A percentile compares a stretch with the other conserved stretches of the same genome.
Evolutionary conservation across 345 rosid species (phyloP).

Genomic region (Bruguiera parviflora): DNA sequence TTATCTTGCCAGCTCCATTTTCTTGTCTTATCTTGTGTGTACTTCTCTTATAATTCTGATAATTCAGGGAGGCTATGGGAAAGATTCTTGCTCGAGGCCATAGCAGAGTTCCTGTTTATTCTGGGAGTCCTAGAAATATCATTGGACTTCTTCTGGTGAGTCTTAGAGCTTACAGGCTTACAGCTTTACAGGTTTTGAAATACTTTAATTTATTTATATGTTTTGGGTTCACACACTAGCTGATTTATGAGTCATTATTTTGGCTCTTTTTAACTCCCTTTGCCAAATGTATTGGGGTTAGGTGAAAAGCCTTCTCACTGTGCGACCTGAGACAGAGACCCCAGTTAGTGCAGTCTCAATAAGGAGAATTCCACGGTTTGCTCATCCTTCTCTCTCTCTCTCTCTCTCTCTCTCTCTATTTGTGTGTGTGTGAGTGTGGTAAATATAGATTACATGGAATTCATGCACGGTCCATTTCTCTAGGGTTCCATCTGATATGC

Average conservation of each 20-base stretch:
- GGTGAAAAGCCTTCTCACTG: slow-evolving; percentile 95
- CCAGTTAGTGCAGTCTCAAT: slow-evolving; percentile 84
- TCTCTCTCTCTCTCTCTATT: not conserved
- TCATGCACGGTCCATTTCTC: not conserved
- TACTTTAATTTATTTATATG: not conserved
- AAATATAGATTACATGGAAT: not conserved
- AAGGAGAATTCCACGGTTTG: slow-evolving; percentile 83
- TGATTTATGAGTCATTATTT: not conserved
- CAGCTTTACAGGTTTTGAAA: slow-evolving; percentile 7
- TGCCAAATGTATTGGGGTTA: slow-evolving; percentile 18
- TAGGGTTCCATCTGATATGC: slow-evolving; percentile 98
- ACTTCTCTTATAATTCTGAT: slow-evolving; percentile 11
- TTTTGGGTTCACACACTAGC: not conserved
- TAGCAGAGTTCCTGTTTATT: slow-evolving; percentile 90
- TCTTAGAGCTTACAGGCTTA: slow-evolving; percentile 14
- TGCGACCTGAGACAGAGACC: slow-evolving; percentile 91
- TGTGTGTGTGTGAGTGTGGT: not conserved
- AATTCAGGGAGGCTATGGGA: slow-evolving; percentile 80
- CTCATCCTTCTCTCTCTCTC: slow-evolving; percentile 1
- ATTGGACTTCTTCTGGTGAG: slow-evolving; percentile 90
- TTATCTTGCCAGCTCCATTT: not conserved
- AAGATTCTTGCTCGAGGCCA: slow-evolving; percentile 90
- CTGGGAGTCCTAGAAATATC: slow-evolving; percentile 72
- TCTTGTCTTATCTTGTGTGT: not conserved
- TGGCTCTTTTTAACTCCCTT: not conserved